A percentile compares a stretch with the other conserved stretches of the same genome.
phyloP scores from a whole-genome alignment of 2,329 filamentous ascomycete species.

The Pyrenophora tritici-repentis region DNA sequence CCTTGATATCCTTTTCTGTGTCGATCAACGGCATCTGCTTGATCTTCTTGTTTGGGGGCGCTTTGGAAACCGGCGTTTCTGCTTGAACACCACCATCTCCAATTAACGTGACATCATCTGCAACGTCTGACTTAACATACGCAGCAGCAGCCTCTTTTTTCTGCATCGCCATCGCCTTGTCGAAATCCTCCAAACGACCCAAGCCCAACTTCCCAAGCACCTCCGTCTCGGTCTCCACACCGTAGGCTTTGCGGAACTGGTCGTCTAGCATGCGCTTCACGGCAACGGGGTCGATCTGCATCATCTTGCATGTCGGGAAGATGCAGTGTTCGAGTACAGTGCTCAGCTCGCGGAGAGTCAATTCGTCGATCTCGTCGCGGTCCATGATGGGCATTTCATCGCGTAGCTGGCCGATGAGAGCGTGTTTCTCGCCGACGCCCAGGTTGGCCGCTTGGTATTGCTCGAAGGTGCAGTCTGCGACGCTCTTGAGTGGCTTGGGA shows the following conservation, averaged over 20 bases:
- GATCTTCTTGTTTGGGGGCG: neutral
- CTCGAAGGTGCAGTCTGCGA: slow-evolving; percentile 5
- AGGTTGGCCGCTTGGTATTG: slow-evolving; percentile 14
- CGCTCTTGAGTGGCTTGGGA: neutral
- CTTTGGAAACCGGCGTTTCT: too few species aligned
- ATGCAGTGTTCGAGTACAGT: slow-evolving; percentile 5
- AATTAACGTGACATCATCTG: neutral
- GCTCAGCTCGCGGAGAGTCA: neutral
- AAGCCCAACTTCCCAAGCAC: neutral
- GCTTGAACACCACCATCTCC: neutral
- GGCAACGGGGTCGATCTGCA: slow-evolving; percentile 8
- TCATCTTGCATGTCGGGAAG: slow-evolving; percentile 12
- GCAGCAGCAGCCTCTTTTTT: too few species aligned
- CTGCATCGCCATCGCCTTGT: neutral
- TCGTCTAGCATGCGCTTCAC: slow-evolving; percentile 15
- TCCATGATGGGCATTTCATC: slow-evolving; percentile 12
- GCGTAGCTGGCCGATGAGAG: slow-evolving; percentile 10
- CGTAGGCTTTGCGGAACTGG: slow-evolving; percentile 10
- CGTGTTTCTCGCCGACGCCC: slow-evolving; percentile 5
- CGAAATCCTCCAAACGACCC: neutral
- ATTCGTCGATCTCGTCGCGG: slow-evolving; percentile 10
- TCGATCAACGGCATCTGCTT: neutral
- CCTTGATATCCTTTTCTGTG: neutral
- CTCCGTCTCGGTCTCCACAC: neutral
- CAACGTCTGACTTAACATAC: neutral